Percentiles rank a stretch among this genome's conserved stretches.
Evolutionary conservation across 1,284 basidiomycete species (phyloP).

Genomic region (Rhodotorula sp.): DNA sequence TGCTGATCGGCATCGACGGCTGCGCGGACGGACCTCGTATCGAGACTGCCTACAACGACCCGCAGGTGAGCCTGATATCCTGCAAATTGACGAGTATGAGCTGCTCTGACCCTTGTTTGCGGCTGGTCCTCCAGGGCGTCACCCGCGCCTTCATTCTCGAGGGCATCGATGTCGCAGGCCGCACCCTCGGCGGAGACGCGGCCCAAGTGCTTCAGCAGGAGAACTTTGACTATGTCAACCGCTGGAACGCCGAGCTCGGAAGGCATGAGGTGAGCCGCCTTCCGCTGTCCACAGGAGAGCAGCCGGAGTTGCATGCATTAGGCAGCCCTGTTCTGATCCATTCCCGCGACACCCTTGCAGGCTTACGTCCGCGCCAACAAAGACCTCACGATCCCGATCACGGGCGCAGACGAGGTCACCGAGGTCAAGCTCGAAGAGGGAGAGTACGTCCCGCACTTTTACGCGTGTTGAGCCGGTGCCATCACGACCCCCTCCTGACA

Average conservation of each 20-base stretch:
- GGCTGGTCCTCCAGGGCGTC: conserved; percentile 55
- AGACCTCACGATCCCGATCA: conserved; percentile 62
- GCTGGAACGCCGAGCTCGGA: conserved; percentile 64
- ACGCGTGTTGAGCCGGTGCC: too few relatives aligned
- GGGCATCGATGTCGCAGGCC: conserved; percentile 62
- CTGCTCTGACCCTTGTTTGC: too few relatives aligned
- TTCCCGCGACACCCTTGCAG: conserved; percentile 48
- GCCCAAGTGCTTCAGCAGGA: conserved; percentile 59
- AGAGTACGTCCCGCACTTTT: conserved; percentile 18
- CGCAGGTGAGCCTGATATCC: conserved; percentile 46
- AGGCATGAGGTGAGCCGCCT: conserved; percentile 57
- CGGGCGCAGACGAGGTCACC: conserved; percentile 39
- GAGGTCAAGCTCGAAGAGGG: conserved; percentile 29
- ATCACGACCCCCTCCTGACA: neutral
- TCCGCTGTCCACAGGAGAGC: too few relatives aligned
- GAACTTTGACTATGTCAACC: conserved; percentile 81
- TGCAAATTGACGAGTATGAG: neutral
- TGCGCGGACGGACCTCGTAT: conserved; percentile 67
- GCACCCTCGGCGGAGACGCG: conserved; percentile 43
- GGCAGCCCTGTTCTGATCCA: neutral
- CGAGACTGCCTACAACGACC: conserved; percentile 80
- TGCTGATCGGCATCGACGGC: conserved; percentile 79
- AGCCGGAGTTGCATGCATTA: neutral
- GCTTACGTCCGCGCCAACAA: conserved; percentile 75
- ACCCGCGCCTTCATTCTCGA: conserved; percentile 88